Conservation (phyloP, 257 asterid species). For the Pogostemon cablin region DNA sequence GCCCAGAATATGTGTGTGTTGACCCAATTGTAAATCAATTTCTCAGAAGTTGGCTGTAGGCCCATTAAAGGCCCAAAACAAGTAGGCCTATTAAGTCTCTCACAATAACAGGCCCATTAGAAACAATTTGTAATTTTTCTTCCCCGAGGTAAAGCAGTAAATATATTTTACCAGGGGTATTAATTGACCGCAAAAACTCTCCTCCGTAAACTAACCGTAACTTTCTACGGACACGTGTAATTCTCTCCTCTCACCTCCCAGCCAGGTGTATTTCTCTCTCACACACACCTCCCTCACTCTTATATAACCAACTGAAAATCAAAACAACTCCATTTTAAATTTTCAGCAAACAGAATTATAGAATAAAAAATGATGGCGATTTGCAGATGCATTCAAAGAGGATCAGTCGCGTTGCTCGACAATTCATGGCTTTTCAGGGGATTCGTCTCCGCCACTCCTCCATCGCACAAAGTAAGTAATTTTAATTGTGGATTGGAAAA, state of each 20-base stretch:
- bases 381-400: constrained; percentile 36
- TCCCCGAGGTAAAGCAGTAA: no score
- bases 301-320: constrained; percentile 6
- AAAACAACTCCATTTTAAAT: neutral
- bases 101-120: no score
- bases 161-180: neutral
- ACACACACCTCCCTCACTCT: no score
- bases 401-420: constrained; percentile 31
- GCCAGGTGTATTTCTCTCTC: neutral
- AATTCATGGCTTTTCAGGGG: constrained; percentile 46
- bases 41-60: no score
- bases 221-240: constrained; percentile 12
- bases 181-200: neutral
- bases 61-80: no score
- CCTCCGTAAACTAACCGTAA: constrained; percentile 32
- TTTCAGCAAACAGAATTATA: neutral
- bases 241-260: neutral
- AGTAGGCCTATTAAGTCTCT: no score
- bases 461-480: constrained; percentile 51
- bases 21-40: no score
- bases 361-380: constrained; percentile 33
- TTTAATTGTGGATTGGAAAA: neutral
- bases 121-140: no score
- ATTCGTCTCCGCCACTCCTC: constrained; percentile 55
- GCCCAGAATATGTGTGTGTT: no score